Evolutionary conservation across 306 rosid species (phyloP), one percentile per base, ranked within the genome.

Genomic region (Prunus mume): DNA sequence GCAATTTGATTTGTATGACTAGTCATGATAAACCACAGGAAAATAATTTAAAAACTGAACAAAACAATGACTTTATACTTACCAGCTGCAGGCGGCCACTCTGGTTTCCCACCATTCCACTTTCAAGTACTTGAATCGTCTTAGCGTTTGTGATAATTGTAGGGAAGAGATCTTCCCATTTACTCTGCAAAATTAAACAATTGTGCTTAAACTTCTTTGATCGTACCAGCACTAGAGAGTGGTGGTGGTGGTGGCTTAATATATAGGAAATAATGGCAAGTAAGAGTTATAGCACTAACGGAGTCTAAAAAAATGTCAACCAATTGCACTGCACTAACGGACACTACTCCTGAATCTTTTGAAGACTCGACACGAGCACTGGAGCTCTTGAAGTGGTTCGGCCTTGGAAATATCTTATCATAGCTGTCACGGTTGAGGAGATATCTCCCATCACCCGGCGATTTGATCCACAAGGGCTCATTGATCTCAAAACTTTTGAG

Each of bases 151-250:
- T 76, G 32, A 93, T 81, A 27, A 93, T 83, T 45, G 97, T 80
- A 43, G 93, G 88, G 71, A 93, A 90, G 68, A 88, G 69, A 56
- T 79, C 76, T 14, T 30, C 34, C 97, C 97, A 90, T 84, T 93
- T 84, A 24, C 74, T 79, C 98, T 93, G 66, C 18, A 45, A 77
- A 79, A 57, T 18, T 19, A n/a, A 49, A 30, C 5, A 34, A 6
- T 11, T 47, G 3, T 7, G 6, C 63, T 20, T 74, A 3, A 45
- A 32, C 19, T 28, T 13, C 1, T 50, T 63, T 34, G 11, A 12
- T 51, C n/a, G 12, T 75, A 18, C 54, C 56, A 13, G 18, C 19
- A 75, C 20, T 47, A 18, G 13, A 45, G 6, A 19, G 50, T 20
- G 20, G 12, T 12, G 20, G 3, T n/a, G 1, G 20, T 22, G 24